Evolutionary conservation across 805 yeast species (phyloP), one percentile per base, ranked within the genome.

Genomic region (Saturnispora sekii): DNA sequence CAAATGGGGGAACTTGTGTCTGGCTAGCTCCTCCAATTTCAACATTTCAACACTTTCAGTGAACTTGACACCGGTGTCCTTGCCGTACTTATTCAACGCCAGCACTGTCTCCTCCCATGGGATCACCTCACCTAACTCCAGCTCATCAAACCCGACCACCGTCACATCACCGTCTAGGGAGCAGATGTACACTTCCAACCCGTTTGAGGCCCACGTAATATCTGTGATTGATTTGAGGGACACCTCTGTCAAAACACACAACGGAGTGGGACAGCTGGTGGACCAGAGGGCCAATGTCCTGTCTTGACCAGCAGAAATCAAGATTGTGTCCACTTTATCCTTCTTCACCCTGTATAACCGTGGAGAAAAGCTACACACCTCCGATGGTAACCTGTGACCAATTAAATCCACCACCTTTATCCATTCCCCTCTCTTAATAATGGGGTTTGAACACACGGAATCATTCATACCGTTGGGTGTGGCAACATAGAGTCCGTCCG

Each of bases 221-320:
- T 90, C 98, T 0, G 96, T 87, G 29, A 93, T 81, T 0, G 96
- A 74, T 52, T 84, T 86, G 33, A 70, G 68, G 3, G 83, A 74
- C 12, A 90, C 72, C 50, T 89, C 94, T 35, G 76, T 76, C 1
- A 89, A 85, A 7, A 88, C 85, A 10, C 84, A 72, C 40, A 93
- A 62, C 1, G 98, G 97, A 41, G 85, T 70, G 4, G 88, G 74
- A 43, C 71, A 72, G 2, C 75, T 64, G 0, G 96, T 90, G 55
- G 79, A 80, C 98, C 98, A 90, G 5, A 90, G 68, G 0, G 88
- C 95, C 33, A 93, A 63, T 1, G 88, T 75, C 55, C 85, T 79
- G 62, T 90, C 98, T 63, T 90, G 97, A 10, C 97, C 97, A 11
- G 90, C 96, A 28, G 96, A 84, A 2, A 97, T 96, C n/a, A 90